Evolutionary conservation across 2,329 filamentous ascomycete species (phyloP).

Genomic region (Corynespora cassiicola): DNA sequence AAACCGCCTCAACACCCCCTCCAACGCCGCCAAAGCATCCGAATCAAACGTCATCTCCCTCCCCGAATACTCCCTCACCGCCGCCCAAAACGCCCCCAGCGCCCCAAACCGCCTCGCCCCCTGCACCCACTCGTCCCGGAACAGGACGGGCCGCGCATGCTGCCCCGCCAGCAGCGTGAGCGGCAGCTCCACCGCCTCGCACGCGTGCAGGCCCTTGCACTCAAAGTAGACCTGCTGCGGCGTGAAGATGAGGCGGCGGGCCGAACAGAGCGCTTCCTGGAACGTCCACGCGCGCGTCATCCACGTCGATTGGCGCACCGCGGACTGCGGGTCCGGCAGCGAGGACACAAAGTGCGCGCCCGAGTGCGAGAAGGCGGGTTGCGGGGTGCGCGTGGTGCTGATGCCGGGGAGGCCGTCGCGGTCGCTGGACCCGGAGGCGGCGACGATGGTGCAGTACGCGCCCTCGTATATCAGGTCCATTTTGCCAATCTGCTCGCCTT

Average conservation of each 20-base stretch:
- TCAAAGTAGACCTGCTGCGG: slow-evolving; percentile 8
- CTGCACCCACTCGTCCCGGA: slow-evolving; percentile 8
- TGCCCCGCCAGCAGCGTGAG: slow-evolving; percentile 4
- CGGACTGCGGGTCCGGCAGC: slow-evolving; percentile 8
- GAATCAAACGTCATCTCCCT: slow-evolving; percentile 11
- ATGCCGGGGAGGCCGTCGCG: slow-evolving; percentile 11
- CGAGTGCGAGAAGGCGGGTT: too few relatives aligned
- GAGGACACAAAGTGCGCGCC: slow-evolving; percentile 9
- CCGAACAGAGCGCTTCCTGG: slow-evolving; percentile 6
- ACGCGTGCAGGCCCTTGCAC: slow-evolving; percentile 1
- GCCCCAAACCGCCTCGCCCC: slow-evolving; percentile 9
- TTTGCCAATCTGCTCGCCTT: slow-evolving; percentile 6
- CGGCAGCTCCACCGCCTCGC: slow-evolving; percentile 7
- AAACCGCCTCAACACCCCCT: slow-evolving; percentile 10
- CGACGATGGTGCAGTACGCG: slow-evolving; percentile 12
- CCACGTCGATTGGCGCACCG: slow-evolving; percentile 10
- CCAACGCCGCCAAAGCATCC: slow-evolving; percentile 8
- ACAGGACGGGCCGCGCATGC: slow-evolving; percentile 7
- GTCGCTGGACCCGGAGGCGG: slow-evolving; percentile 7
- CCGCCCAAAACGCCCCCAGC: slow-evolving; percentile 5
- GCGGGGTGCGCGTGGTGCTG: slow-evolving; percentile 3
- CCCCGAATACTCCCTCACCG: slow-evolving; percentile 8
- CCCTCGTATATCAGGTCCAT: slow-evolving; percentile 15
- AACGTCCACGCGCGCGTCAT: slow-evolving; percentile 8
- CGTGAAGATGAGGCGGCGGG: slow-evolving; percentile 4